These are phyloP conservation scores for Citrus sp. DNA, from an alignment of 345 rosid genomes.

Conservation along the genomic window DNA sequence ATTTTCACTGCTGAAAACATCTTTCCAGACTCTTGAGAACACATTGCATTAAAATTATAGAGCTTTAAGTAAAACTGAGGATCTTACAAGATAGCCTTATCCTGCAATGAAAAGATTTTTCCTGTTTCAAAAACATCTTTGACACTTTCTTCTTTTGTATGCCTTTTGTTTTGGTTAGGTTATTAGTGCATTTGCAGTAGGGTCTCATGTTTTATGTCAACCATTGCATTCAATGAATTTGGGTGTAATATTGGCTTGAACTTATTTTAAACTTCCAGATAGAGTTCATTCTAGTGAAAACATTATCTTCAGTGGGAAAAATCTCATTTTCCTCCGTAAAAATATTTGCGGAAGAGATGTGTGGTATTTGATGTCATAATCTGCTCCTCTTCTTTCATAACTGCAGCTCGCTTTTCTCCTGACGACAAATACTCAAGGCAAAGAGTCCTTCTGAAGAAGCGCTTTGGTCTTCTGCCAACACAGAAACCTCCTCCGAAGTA, in stretches of 20 bases:
- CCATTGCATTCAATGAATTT: neutral
- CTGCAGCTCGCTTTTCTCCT: constrained; percentile 62
- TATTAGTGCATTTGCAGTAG: neutral
- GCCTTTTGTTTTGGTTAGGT: neutral
- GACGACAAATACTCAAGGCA: constrained; percentile 68
- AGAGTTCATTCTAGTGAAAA: neutral
- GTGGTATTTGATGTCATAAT: neutral
- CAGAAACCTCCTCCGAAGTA: constrained; percentile 51
- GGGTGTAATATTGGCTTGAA: neutral
- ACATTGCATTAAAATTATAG: neutral
- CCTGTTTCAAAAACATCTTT: neutral
- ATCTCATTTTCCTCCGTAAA: neutral
- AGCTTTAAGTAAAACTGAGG: neutral
- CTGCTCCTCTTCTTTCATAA: neutral
- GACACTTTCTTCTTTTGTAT: neutral
- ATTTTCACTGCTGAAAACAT: neutral
- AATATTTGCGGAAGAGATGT: neutral
- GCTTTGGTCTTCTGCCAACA: constrained; percentile 57
- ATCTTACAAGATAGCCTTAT: neutral
- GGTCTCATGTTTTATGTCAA: neutral
- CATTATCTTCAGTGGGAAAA: neutral
- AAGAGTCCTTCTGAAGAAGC: constrained; percentile 57
- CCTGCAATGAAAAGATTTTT: neutral
- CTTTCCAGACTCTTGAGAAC: neutral
- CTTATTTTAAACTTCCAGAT: neutral